phyloP scores from a whole-genome alignment of 805 yeast genomes.

The Starmerella gropengiesseri region DNA sequence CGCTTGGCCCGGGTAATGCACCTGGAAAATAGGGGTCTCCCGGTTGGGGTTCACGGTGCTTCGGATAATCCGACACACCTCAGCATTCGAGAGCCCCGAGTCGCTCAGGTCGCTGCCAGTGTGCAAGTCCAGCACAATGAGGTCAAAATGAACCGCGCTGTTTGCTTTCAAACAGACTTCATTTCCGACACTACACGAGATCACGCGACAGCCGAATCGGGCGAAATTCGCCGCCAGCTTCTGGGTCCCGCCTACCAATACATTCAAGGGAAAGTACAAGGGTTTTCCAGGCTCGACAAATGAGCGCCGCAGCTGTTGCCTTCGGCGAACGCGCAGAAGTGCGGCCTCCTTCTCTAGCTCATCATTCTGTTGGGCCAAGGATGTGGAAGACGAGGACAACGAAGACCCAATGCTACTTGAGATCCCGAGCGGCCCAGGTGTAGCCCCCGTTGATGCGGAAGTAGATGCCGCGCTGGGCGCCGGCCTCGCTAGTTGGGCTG shows the following conservation, averaged over 20 bases:
- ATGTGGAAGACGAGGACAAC: conserved; percentile 6
- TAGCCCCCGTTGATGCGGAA: too few relatives aligned
- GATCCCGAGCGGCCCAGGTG: too few relatives aligned
- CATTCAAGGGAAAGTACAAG: conserved; percentile 30
- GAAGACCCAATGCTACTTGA: background rate
- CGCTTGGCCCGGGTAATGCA: conserved; percentile 37
- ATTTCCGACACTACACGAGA: conserved; percentile 65
- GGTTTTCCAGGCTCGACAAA: conserved; percentile 5
- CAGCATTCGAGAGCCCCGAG: conserved; percentile 13
- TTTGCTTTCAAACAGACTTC: conserved; percentile 41
- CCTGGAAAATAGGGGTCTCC: conserved; percentile 63
- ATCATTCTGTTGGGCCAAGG: conserved; percentile 4
- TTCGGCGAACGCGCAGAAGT: conserved; percentile 17
- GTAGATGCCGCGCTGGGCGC: too few relatives aligned
- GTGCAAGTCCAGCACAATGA: conserved; percentile 50
- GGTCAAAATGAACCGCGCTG: conserved; percentile 71
- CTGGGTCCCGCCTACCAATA: conserved; percentile 70
- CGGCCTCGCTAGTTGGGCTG: too few relatives aligned
- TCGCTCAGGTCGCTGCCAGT: background rate
- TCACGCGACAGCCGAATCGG: conserved; percentile 67
- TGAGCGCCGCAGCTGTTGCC: conserved; percentile 20
- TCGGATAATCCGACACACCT: conserved; percentile 39
- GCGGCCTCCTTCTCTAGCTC: conserved; percentile 20
- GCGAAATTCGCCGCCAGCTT: conserved; percentile 54
- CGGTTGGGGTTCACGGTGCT: conserved; percentile 71